phyloP scores from a whole-genome alignment of 1,284 basidiomycete genomes.

The Cutaneotrichosporon arboriforme region DNA sequence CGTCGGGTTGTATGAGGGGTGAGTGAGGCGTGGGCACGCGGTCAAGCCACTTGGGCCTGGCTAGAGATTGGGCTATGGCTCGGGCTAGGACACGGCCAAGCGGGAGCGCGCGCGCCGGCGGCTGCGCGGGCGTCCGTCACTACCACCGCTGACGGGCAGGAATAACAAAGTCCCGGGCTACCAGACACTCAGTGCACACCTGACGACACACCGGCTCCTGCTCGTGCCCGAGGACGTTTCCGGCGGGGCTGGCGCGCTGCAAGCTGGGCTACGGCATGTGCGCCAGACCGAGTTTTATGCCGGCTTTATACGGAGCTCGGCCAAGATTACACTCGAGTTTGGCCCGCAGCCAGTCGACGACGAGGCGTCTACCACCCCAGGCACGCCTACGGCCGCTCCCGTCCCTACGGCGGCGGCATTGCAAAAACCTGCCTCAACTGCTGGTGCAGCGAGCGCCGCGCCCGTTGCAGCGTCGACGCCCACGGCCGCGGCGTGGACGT shows the following conservation, averaged over 20 bases:
- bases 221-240: conserved; percentile 38
- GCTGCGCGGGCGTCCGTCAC: too few species aligned
- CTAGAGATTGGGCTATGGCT: too few species aligned
- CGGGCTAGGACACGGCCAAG: too few species aligned
- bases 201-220: conserved; percentile 70
- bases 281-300: conserved; percentile 82
- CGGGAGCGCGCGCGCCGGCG: too few species aligned
- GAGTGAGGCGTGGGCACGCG: too few species aligned
- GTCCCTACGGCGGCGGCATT: too few species aligned
- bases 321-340: conserved; percentile 71
- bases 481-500: conserved; percentile 58
- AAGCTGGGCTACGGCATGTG: conserved; percentile 58
- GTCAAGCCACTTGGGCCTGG: too few species aligned
- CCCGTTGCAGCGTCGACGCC: not conserved
- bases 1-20: conserved; percentile 89
- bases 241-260: conserved; percentile 52
- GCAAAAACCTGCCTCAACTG: too few species aligned
- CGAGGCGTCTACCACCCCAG: too few species aligned
- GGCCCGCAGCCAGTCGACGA: too few species aligned
- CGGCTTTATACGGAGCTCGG: conserved; percentile 81
- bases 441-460: too few species aligned
- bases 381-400: too few species aligned
- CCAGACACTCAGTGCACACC: conserved; percentile 64
- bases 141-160: conserved; percentile 48
- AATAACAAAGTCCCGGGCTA: conserved; percentile 64